These are phyloP conservation scores for Pseudocercospora fuligena DNA, from an alignment of 2,329 filamentous ascomycete genomes.

Conservation along the genomic window DNA sequence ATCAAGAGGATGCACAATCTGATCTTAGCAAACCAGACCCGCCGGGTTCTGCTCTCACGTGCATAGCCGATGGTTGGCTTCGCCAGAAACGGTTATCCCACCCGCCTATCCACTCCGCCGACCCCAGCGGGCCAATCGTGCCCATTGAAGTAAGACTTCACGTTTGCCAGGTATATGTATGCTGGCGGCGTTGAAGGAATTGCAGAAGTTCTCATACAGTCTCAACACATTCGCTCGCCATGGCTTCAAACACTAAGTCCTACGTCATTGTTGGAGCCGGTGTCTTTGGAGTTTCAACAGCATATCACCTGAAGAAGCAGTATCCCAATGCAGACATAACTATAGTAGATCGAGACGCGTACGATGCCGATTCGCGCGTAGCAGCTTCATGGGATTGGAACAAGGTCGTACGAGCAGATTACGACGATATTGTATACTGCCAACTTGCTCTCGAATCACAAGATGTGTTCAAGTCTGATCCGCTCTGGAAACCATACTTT, in stretches of 20 bases:
- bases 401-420: constrained; percentile 73
- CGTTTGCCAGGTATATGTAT: neutral
- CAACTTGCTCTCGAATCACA: constrained; percentile 69
- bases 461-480: constrained; percentile 63
- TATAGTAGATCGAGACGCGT: constrained; percentile 46
- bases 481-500: constrained; percentile 60
- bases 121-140: constrained; percentile 3
- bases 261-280: constrained; percentile 44
- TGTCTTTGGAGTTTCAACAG: constrained; percentile 63
- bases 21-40: constrained; percentile 1
- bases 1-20: constrained; percentile 4
- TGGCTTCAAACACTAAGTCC: constrained; percentile 24
- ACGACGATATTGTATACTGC: constrained; percentile 68
- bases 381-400: constrained; percentile 76
- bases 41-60: neutral
- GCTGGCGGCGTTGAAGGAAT: neutral
- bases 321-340: constrained; percentile 48
- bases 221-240: constrained; percentile 2
- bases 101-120: neutral
- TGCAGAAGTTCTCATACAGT: neutral
- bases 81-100: constrained; percentile 11
- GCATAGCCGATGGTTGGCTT: constrained; percentile 9
- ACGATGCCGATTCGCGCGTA: constrained; percentile 40
- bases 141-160: constrained; percentile 6
- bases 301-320: constrained; percentile 52